A percentile compares a stretch with the other conserved stretches of the same genome.
These are phyloP conservation scores for Backusella luteola DNA, from an alignment of 192 early-diverging fungal species.

Conservation along the genomic window DNA sequence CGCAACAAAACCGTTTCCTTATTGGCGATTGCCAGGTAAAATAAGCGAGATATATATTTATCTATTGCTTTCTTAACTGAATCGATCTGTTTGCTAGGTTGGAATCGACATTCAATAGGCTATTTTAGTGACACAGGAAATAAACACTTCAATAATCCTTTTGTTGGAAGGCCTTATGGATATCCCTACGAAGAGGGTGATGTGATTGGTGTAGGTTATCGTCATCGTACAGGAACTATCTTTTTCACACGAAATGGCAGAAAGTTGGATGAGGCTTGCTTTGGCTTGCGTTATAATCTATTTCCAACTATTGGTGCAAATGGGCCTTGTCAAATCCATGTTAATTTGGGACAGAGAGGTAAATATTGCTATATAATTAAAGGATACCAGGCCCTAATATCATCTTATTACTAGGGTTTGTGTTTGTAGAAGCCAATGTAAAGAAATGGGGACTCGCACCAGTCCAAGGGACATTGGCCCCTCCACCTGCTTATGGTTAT, in stretches of 20 bases:
- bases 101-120: slow-evolving; percentile 74
- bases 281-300: slow-evolving; percentile 69
- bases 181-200: slow-evolving; percentile 69
- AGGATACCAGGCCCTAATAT: too few species aligned
- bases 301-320: slow-evolving; percentile 64
- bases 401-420: slow-evolving; percentile 53
- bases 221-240: slow-evolving; percentile 68
- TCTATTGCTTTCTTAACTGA: neutral
- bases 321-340: slow-evolving; percentile 56
- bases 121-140: slow-evolving; percentile 67
- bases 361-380: neutral
- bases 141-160: slow-evolving; percentile 68
- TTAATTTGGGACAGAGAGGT: slow-evolving; percentile 71
- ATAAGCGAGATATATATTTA: neutral
- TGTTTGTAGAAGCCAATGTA: slow-evolving; percentile 81
- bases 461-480: slow-evolving; percentile 60
- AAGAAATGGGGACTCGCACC: slow-evolving; percentile 83
- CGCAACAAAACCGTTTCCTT: slow-evolving; percentile 72
- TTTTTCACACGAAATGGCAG: slow-evolving; percentile 80
- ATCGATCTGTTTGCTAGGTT: slow-evolving; percentile 40
- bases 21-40: slow-evolving; percentile 62
- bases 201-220: slow-evolving; percentile 77
- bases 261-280: slow-evolving; percentile 63
- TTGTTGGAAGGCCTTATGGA: slow-evolving; percentile 61
- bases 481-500: slow-evolving; percentile 73